phyloP scores from a whole-genome alignment of 208 protist genomes.

The Zelonia costaricensis region DNA sequence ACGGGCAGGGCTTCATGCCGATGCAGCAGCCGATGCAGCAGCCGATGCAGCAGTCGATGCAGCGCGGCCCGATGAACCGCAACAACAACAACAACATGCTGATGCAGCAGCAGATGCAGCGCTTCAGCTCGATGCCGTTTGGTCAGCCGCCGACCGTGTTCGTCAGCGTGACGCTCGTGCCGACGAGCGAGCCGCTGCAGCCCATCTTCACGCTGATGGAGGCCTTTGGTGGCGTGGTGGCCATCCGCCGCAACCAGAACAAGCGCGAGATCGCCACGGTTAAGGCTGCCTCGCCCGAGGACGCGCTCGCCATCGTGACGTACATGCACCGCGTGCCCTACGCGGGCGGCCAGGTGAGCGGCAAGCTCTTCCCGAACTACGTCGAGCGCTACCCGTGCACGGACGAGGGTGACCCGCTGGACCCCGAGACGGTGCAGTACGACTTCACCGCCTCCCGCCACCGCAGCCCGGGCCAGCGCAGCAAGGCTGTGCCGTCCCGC shows the following conservation, averaged over 20 bases:
- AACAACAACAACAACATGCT: conserved; percentile 40
- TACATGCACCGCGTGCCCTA: conserved; percentile 80
- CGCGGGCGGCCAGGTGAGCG: conserved; percentile 80
- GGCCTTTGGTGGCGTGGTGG: conserved; percentile 80
- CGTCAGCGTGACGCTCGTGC: conserved; percentile 78
- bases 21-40: no score
- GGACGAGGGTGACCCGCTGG: conserved; percentile 78
- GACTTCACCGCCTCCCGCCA: conserved; percentile 89
- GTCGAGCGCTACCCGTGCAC: conserved; percentile 85
- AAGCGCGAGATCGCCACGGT: conserved; percentile 88
- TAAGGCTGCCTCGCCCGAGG: conserved; percentile 81
- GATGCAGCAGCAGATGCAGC: conserved; percentile 34
- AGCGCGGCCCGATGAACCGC: conserved; percentile 25
- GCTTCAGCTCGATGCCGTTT: no score
- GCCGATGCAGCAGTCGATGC: no score
- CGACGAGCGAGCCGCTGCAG: conserved; percentile 78
- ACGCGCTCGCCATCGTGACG: conserved; percentile 74
- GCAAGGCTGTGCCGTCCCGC: conserved; percentile 65
- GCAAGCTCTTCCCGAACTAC: conserved; percentile 85
- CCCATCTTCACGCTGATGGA: conserved; percentile 84
- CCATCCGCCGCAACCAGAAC: conserved; percentile 88
- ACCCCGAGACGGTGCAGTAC: conserved; percentile 76
- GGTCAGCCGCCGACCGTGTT: conserved; percentile 60
- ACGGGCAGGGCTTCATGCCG: conserved; percentile 14
- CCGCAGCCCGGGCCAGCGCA: conserved; percentile 85